Conservation (phyloP, 768 basidiomycete species). For the Leccinellum albellum region DNA sequence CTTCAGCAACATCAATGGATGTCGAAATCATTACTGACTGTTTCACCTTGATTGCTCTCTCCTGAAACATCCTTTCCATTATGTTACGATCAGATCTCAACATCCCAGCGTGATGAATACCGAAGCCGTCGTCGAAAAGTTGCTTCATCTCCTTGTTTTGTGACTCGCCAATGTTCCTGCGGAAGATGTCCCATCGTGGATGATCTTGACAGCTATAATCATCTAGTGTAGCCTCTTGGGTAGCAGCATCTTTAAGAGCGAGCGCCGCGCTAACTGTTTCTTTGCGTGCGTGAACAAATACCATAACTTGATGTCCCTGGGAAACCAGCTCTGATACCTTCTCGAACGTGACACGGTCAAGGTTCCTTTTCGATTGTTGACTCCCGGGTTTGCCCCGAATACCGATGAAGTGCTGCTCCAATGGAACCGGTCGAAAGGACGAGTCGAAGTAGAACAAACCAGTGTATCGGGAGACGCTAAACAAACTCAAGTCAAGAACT, state of each 20-base stretch:
- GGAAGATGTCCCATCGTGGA: conserved; percentile 72
- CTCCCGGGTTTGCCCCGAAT: conserved; percentile 85
- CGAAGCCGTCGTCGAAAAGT: conserved; percentile 88
- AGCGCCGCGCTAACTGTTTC: conserved; percentile 94
- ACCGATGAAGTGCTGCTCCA: conserved; percentile 96
- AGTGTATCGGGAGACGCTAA: conserved; percentile 76
- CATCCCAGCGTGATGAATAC: conserved; percentile 99
- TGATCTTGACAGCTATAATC: conserved; percentile 82
- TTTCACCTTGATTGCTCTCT: conserved; percentile 82
- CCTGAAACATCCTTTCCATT: conserved; percentile 93
- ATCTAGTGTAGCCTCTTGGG: conserved; percentile 64
- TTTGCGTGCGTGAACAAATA: conserved; percentile 97
- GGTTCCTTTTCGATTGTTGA: conserved; percentile 67
- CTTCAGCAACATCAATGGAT: conserved; percentile 36
- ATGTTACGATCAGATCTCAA: conserved; percentile 88
- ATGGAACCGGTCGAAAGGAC: conserved; percentile 92
- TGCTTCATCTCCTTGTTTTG: conserved; percentile 96
- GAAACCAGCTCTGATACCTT: conserved; percentile 85
- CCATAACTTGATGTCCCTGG: conserved; percentile 98
- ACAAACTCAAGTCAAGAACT: conserved; percentile 1
- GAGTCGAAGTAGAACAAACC: conserved; percentile 98
- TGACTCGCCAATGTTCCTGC: conserved; percentile 73
- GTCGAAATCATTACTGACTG: neutral
- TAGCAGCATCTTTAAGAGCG: conserved; percentile 72
- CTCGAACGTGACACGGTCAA: conserved; percentile 84